Evolutionary conservation across 192 early-diverging fungal species (phyloP).

Genomic region (Linnemannia hyalina): DNA sequence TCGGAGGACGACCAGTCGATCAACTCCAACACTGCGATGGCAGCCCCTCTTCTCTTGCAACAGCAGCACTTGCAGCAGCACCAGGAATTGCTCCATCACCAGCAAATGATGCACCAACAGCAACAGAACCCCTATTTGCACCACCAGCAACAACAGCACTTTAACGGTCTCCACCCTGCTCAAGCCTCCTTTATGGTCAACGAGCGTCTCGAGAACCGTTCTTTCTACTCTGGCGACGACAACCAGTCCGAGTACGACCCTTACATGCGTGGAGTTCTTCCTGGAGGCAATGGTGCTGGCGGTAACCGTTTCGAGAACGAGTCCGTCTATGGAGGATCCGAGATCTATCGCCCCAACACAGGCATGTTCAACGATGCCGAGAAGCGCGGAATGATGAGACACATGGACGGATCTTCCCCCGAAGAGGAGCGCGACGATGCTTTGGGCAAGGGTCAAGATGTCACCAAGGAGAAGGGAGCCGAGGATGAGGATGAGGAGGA

Average conservation of each 20-base stretch:
- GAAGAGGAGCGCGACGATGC: slow-evolving; percentile 41
- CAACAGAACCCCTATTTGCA: slow-evolving; percentile 45
- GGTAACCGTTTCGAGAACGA: slow-evolving; percentile 47
- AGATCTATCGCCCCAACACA: slow-evolving; percentile 53
- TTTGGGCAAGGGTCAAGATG: slow-evolving; percentile 54
- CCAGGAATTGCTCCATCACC: slow-evolving; percentile 50
- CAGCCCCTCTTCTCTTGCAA: slow-evolving; percentile 44
- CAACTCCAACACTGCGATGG: slow-evolving; percentile 52
- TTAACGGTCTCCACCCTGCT: slow-evolving; percentile 35
- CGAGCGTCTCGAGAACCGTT: slow-evolving; percentile 55
- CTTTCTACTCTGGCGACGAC: slow-evolving; percentile 63
- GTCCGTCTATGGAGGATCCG: slow-evolving; percentile 59
- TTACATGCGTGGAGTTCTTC: slow-evolving; percentile 60
- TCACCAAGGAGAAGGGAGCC: slow-evolving; percentile 41
- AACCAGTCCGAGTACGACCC: slow-evolving; percentile 75
- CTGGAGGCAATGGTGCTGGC: slow-evolving; percentile 25
- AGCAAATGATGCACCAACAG: slow-evolving; percentile 48
- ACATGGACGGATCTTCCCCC: slow-evolving; percentile 42
- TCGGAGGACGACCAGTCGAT: slow-evolving; percentile 53
- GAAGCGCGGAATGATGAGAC: slow-evolving; percentile 62
- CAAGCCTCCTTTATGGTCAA: slow-evolving; percentile 47
- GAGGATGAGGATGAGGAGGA: slow-evolving; percentile 66
- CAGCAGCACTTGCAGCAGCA: slow-evolving; percentile 53
- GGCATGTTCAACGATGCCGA: slow-evolving; percentile 61
- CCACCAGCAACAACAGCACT: slow-evolving; percentile 40